Base-by-base conservation (phyloP, 768 basidiomycete species). In the Sutorius australiensis region DNA sequence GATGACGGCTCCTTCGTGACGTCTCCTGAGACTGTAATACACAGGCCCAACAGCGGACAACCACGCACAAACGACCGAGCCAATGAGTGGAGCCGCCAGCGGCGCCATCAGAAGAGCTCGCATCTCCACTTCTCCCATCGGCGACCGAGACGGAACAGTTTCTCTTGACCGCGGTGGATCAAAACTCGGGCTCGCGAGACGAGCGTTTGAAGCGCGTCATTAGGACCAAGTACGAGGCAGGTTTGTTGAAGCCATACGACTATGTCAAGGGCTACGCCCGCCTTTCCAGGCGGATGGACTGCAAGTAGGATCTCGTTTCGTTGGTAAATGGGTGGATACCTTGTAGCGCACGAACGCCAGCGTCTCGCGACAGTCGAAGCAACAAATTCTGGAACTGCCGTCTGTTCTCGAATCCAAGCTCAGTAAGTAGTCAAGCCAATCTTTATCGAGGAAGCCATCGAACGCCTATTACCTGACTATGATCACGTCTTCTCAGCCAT, bases 371-470 rank as follows among this genome's bases (percentile, higher is more conserved):
- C 89, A 92, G 59, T 93, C 92, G 14, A 88, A 93, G 57, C 89
- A 95, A 64, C 84, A 93, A 64, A 97, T 98, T 53, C 70, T 97
- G 19, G 90, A 93, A 55, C 93, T 93, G 5, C 73, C 98, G 7
- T 91, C 89, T 3, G 83, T 92, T 16, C 74, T 93, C 42, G 77
- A 90, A 47, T 91, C 91, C 16, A 92, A 92, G 68, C 92, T 93
- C 66, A n/a, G n/a, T n/a, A n/a, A n/a, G n/a, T n/a, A n/a, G n/a
- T n/a, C n/a, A n/a, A n/a, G n/a, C n/a, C n/a, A n/a, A n/a, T n/a
- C n/a, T 95, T 97, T 69, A 95, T 99, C 62, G 95, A 98, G 69
- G 95, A 98, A 72, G 94, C 90, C 0, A 98, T 98, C 63, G 95
- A 99, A 68, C 87, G 95, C 1, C 78, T 98, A 55, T 77, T 99